Conservation (phyloP, 1,139 yeast genomes). For the Geotrichum europaeum region DNA sequence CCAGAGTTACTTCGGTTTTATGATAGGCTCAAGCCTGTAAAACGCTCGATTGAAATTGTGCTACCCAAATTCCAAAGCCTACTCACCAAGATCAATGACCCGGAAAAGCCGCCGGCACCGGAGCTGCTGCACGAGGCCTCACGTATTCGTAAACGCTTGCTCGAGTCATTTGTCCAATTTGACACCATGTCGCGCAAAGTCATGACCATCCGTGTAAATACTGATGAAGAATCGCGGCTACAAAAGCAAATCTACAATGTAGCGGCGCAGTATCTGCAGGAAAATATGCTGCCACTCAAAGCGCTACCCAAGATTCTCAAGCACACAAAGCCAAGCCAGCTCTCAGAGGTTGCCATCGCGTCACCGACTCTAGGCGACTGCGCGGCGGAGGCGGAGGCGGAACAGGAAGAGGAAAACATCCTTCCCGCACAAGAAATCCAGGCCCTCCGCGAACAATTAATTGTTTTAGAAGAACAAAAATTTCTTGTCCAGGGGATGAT, state of each 20-base stretch:
- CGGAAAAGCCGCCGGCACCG: conserved; percentile 31
- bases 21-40: conserved; percentile 11
- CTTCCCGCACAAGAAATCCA: conserved; percentile 43
- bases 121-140: conserved; percentile 36
- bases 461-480: conserved; percentile 82
- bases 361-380: neutral
- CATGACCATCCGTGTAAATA: conserved; percentile 29
- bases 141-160: conserved; percentile 38
- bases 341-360: conserved; percentile 9
- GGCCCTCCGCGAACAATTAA: conserved; percentile 61
- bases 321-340: conserved; percentile 21
- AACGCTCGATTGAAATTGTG: conserved; percentile 34
- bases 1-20: conserved; percentile 26
- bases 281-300: conserved; percentile 50
- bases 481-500: conserved; percentile 64
- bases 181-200: conserved; percentile 42
- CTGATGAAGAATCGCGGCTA: conserved; percentile 39
- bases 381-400: conserved; percentile 3
- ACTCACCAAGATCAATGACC: conserved; percentile 32
- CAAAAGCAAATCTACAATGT: conserved; percentile 43
- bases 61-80: conserved; percentile 42
- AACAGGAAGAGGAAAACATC: conserved; percentile 15
- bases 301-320: conserved; percentile 41
- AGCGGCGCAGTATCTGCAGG: conserved; percentile 47
- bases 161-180: conserved; percentile 43